Evolutionary conservation across 164 flowering plant species (phyloP).

Genomic region (Tetracentron sinense): DNA sequence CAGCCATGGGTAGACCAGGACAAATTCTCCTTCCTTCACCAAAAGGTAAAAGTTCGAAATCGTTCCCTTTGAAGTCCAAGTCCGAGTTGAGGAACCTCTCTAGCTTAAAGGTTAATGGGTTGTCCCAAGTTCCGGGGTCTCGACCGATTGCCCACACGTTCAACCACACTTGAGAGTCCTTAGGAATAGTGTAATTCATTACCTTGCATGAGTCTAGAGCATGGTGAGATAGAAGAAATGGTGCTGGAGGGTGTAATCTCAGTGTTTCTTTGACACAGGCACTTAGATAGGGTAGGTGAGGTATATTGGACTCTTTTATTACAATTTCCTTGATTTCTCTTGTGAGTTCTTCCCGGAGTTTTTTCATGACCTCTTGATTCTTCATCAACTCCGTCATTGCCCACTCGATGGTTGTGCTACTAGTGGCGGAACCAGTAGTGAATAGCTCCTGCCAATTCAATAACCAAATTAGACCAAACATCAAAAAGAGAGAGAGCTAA

Average conservation of each 20-base stretch:
- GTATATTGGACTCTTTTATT: conserved; percentile 13
- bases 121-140: no score
- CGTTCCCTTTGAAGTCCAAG: no score
- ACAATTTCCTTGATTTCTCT: neutral
- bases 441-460: conserved; percentile 19
- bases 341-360: conserved; percentile 14
- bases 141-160: no score
- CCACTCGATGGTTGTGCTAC: conserved; percentile 17
- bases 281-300: conserved; percentile 16
- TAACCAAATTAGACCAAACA: no score
- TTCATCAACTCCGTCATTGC: no score
- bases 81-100: no score
- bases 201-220: conserved; percentile 3
- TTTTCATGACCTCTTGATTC: conserved; percentile 12
- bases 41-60: no score
- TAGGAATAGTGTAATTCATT: no score
- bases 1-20: conserved; percentile 25
- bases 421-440: conserved; percentile 21
- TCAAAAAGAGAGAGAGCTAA: neutral
- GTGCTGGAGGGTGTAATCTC: conserved; percentile 27
- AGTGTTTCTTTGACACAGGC: no score
- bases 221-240: conserved; percentile 22
- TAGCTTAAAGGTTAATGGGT: no score
- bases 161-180: neutral
- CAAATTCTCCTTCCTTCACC: no score